Evolutionary conservation across 2,329 filamentous ascomycete genomes (phyloP), one percentile per base, ranked within the genome.

Genomic region (Plenodomus lindquistii): DNA sequence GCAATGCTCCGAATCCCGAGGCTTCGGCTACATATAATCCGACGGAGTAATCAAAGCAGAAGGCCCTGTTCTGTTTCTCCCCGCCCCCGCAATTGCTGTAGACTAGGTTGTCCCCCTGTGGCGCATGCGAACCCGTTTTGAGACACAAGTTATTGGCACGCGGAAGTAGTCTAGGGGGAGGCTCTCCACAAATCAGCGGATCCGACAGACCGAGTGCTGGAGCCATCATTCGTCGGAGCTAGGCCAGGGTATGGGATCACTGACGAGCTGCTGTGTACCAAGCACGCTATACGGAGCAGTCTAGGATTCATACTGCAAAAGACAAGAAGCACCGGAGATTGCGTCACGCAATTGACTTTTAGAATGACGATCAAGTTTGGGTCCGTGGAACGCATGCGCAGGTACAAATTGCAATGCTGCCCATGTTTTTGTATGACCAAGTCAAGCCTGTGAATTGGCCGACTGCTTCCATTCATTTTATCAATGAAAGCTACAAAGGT

Each of bases 321-420:
- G 27, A 8, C 6, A 15, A 31, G 27, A 31, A 15, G 27, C 27
- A 31, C 27, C 27, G 27, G 27, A 31, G 11, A 31, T 31, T 31
- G 27, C 11, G 27, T 53, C 36, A 48, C 52, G 52, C 48, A 37
- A 52, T 54, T n/a, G 35, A 29, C 18, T 15, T 40, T 20, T 38
- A 18, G 41, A 48, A 46, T 37, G 40, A 49, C 18, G 29, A 24
- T 24, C 22, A 6, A 24, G 22, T 31, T 13, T 13, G 27, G 27
- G 27, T 31, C 4, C 11, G 15, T 13, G 27, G 27, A 13, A 11
- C 6, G 9, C 11, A 31, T 8, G 15, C 27, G 27, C 27, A 31
- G 27, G 27, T 31, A 31, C 27, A 31, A 31, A 31, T 31, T 31
- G 27, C 27, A 15, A 31, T 24, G 27, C 27, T 13, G 10, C 27